phyloP scores from a whole-genome alignment of 179 eudicot genomes.

The Corrigiola litoralis region DNA sequence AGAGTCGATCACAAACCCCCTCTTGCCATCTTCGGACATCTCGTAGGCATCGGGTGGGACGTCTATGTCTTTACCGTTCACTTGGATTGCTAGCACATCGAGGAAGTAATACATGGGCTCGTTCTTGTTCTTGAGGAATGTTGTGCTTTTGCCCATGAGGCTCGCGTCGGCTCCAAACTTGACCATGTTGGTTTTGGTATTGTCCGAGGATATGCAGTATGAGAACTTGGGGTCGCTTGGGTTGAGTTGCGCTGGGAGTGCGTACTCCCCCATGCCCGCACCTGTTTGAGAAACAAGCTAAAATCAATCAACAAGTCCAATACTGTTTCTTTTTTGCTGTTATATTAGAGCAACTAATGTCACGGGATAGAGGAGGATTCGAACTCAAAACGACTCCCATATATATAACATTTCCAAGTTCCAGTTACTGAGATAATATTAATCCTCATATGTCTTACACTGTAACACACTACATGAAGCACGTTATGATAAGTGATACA shows the following conservation, averaged over 20 bases:
- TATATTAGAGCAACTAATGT: too few relatives aligned
- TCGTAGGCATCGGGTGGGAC: not conserved
- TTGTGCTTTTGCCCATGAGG: not conserved
- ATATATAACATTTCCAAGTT: too few relatives aligned
- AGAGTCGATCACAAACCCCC: not conserved
- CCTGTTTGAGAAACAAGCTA: too few relatives aligned
- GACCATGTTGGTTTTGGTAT: not conserved
- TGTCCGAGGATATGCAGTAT: slow-evolving; percentile 1
- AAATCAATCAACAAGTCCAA: too few relatives aligned
- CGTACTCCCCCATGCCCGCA: not conserved
- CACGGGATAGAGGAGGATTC: too few relatives aligned
- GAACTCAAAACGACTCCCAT: too few relatives aligned
- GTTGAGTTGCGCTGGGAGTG: slow-evolving; percentile 2
- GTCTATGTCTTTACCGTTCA: not conserved
- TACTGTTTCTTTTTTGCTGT: too few relatives aligned
- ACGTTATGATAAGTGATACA: too few relatives aligned
- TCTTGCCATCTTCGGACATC: not conserved
- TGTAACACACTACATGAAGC: too few relatives aligned
- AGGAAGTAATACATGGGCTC: not conserved
- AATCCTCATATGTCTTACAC: too few relatives aligned
- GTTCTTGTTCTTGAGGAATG: not conserved
- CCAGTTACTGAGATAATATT: too few relatives aligned
- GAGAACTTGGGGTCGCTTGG: slow-evolving; percentile 11
- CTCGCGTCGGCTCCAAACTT: not conserved
- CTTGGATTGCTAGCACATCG: slow-evolving; percentile 3